Evolutionary conservation across 768 basidiomycete species (phyloP).

Genomic region (Fistulinella prunicolor): DNA sequence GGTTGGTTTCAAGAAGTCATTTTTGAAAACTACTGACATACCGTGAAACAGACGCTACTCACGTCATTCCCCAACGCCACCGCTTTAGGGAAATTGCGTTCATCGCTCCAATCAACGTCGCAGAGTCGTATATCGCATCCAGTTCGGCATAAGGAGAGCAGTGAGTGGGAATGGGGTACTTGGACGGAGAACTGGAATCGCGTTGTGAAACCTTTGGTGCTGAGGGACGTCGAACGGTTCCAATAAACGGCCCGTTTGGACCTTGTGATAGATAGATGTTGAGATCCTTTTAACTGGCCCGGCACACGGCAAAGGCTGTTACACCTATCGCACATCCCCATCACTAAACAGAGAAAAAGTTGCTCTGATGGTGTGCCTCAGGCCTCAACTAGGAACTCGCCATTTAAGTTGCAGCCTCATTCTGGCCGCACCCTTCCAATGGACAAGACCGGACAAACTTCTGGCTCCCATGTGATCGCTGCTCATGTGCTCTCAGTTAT

Average conservation of each 20-base stretch:
- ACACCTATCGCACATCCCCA: too few relatives aligned
- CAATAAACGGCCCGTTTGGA: conserved; percentile 9
- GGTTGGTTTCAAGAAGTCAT: conserved; percentile 23
- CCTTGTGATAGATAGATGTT: too few relatives aligned
- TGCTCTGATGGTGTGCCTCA: too few relatives aligned
- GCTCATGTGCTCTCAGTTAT: background rate
- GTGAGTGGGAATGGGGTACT: conserved; percentile 57
- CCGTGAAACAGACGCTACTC: conserved; percentile 48
- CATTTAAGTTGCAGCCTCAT: too few relatives aligned
- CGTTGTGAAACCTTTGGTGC: conserved; percentile 57
- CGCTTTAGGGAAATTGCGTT: conserved; percentile 49
- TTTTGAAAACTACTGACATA: background rate
- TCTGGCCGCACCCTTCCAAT: too few relatives aligned
- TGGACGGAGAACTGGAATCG: conserved; percentile 89
- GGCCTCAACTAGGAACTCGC: too few relatives aligned
- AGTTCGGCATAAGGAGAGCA: conserved; percentile 20
- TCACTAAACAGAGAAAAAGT: too few relatives aligned
- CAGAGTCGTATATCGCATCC: conserved; percentile 22
- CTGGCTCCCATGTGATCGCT: background rate
- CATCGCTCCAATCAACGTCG: conserved; percentile 42
- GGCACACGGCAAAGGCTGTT: too few relatives aligned
- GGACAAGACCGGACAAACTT: too few relatives aligned
- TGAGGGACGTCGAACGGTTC: conserved; percentile 29
- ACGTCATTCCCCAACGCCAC: conserved; percentile 56
- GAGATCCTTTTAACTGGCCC: too few relatives aligned